Conservation (phyloP, 2,329 filamentous ascomycete genomes). For the Fusarium sarcochroum region DNA sequence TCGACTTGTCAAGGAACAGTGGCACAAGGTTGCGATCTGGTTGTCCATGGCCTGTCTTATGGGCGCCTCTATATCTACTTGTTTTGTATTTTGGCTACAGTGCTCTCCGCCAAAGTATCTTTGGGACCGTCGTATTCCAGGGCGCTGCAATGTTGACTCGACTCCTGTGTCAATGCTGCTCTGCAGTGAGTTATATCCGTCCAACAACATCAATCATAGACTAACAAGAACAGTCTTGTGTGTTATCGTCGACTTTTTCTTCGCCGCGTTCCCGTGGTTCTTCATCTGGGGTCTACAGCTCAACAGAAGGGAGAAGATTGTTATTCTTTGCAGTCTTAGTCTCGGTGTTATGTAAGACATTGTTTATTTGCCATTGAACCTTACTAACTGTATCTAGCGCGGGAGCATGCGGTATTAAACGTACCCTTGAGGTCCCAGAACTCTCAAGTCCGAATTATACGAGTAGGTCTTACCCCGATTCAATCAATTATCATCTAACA, state of each 20-base stretch:
- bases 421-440: constrained; percentile 49
- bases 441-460: constrained; percentile 46
- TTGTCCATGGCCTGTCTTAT: constrained; percentile 44
- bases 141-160: constrained; percentile 38
- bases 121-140: constrained; percentile 35
- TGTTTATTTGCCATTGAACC: fast-evolving
- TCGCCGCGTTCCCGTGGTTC: constrained; percentile 59
- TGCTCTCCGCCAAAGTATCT: constrained; percentile 41
- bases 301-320: constrained; percentile 60
- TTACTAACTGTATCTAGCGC: constrained; percentile 34
- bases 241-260: constrained; percentile 57
- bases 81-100: constrained; percentile 37
- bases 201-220: fast-evolving
- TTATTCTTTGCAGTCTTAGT: constrained; percentile 60
- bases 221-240: constrained; percentile 34
- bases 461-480: constrained; percentile 6
- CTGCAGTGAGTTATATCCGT: constrained; percentile 28
- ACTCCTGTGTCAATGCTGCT: constrained; percentile 39
- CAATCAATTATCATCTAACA: background rate
- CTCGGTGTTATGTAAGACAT: constrained; percentile 57
- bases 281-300: constrained; percentile 61
- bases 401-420: constrained; percentile 49
- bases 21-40: constrained; percentile 57
- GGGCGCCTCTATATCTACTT: constrained; percentile 32
- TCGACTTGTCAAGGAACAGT: constrained; percentile 52